Base-by-base conservation (phyloP, 768 basidiomycete species). In the Boletus rubroflammeus region DNA sequence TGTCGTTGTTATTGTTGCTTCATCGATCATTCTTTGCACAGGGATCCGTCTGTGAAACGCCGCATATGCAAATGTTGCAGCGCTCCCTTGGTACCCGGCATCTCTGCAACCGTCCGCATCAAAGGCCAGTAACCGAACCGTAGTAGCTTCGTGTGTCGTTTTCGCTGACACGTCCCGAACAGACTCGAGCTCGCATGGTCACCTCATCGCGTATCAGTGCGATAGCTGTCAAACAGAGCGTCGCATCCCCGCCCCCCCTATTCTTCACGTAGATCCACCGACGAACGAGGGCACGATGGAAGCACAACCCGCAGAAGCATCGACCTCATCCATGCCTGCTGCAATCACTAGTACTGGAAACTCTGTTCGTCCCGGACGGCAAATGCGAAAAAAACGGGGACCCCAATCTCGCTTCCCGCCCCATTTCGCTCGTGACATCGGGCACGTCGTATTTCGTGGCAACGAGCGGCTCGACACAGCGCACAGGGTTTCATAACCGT, bases 21-120 rank as follows among this genome's bases (percentile, higher is more conserved):
- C 23, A 34, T 34, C 21, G 15, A 40, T n/a, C 21, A n/a, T 5
- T n/a, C 46, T 7, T 31, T 21, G 29, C 2, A 41, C 58, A 93
- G 92, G 61, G 92, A 94, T 66, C 91, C 92, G 0, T 73, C 80
- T 1, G 78, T 94, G n/a, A 95, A 94, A 67, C 84, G 92, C 11
- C 82, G 85, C 2, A 62, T 93, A 7, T 95, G 92, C 72, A 83
- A 80, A 65, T 75, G 75, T 2, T 95, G 92, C 63, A 76, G 80
- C 52, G 66, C 75, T 0, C 76, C 85, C 8, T 74, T 93, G 5
- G 60, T 92, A 1, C 85, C 90, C 0, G 92, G 92, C 13, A 58
- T 79, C 1, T 85, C 87, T 1, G 80, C 82, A 0, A 76, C 75
- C 1, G 78, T 90, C 23, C 82, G 90, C 3, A 70, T 88, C 8